Evolutionary conservation across 352 stramenopile species (phyloP), one percentile per base, ranked within the genome.

Genomic region (Globisporangium acanthophoron): DNA sequence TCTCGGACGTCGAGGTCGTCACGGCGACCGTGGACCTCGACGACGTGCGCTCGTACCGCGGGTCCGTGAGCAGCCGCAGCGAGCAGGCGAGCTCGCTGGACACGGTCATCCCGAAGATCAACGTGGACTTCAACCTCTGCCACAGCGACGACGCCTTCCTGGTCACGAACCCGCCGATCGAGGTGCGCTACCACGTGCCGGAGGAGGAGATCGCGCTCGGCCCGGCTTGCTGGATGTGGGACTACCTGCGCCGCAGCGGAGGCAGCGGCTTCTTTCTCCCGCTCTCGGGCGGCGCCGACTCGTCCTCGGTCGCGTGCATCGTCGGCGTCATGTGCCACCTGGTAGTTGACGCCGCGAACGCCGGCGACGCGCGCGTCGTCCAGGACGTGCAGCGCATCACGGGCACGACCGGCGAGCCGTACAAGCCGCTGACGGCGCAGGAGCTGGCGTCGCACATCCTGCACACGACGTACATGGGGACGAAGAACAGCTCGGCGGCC

Each of bases 381-480:
- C 74, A 82, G 39, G 79, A 96, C 54, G 87, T 98, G 11, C 81
- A 92, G 71, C 81, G 85, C 58, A 91, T 95, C 58, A 80, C 88
- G 44, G 78, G 77, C 15, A 90, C 68, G 12, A 74, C 61, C 0
- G 76, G 66, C 1, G 43, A 82, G 58, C 41, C 52, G n/a, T 94
- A 94, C 61, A 55, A 71, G 46, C 66, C 78, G 13, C 59, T 89
- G 39, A 89, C 78, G 46, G 65, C 96, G 8, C 71, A 95, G 54
- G 91, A 98, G 60, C 75, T 99, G 37, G 96, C 93, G 8, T 91
- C 85, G 39, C 78, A 87, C 51, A 60, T 99, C 20, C 75, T 99
- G 18, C 96, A 99, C 72, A 99, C 97, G 35, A 95, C 90, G 0
- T 99, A 98, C 76, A 98, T 99, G 96, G 97, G 96, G 37, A 99